Base-by-base conservation (phyloP, 345 rosid species). In the Pugionium cornutum region DNA sequence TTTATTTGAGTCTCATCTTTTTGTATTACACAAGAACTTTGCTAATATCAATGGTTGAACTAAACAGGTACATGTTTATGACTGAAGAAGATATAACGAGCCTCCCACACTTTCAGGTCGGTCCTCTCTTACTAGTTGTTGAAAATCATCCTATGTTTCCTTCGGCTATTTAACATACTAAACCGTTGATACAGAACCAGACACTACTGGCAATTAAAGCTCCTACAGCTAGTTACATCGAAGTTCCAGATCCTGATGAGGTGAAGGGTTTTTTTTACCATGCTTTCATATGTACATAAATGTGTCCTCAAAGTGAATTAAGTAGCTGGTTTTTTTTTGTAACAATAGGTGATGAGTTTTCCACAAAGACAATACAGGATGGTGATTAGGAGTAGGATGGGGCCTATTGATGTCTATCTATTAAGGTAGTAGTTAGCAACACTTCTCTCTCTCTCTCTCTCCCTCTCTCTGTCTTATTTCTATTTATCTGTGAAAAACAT, bases 241-340 rank as follows among this genome's bases (percentile, higher is more conserved):
- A 89, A 77, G 90, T 84, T 74, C 90, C 85, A 55, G 88, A 86
- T 79, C 90, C 92, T 58, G 84, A 84, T 64, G 86, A 82, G 83
- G 92, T 84, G 57, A 50, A 75, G 4, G 0, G 1, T 40, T 40
- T 11, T 51, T 30, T 37, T 9, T 18, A 18, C 18, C 33, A 55
- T 10, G 33, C 8, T 57, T 57, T 41, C 54, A 45, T 9, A 44
- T 33, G 18, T 18, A 18, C 18, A 18, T 18, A 18, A 46, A 61
- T 63, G 41, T 53, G 41, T 46, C 62, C 36, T 59, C 26, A 48
- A 29, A 27, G 46, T 62, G 30, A 18, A 18, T 18, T 18, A 18
- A 50, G 35, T 47, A 52, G 8, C 11, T 68, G 36, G 0, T 18
- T 18, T 18, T 18, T 59, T 53, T 53, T 61, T 50, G 53, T 55